Evolutionary conservation across 768 basidiomycete genomes (phyloP).

Genomic region (Paxillus rubicundulus): DNA sequence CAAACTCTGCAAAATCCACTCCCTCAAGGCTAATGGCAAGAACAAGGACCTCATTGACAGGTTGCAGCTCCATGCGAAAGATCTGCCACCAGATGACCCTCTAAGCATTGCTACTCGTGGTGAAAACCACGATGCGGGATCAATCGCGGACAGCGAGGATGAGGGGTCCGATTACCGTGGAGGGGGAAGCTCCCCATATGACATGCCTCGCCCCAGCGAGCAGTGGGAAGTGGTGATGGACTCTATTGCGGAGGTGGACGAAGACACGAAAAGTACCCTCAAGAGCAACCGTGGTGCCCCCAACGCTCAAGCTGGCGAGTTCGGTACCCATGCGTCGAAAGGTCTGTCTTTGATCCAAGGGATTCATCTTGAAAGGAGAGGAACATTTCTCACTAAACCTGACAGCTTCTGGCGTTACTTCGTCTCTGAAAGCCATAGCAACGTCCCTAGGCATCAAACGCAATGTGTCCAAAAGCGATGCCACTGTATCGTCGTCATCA

Average conservation of each 20-base stretch:
- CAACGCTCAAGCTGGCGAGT: conserved; percentile 53
- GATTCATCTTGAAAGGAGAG: background rate
- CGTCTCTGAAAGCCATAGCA: conserved; percentile 76
- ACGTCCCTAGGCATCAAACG: conserved; percentile 72
- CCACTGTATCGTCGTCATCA: conserved; percentile 28
- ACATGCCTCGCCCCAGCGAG: conserved; percentile 62
- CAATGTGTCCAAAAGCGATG: conserved; percentile 16
- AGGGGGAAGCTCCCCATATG: conserved; percentile 11
- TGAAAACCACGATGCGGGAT: conserved; percentile 38
- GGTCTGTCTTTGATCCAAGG: conserved; percentile 37
- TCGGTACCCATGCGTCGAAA: conserved; percentile 69
- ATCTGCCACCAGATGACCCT: conserved; percentile 56
- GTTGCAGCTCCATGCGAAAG: conserved; percentile 63
- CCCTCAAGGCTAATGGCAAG: conserved; percentile 78
- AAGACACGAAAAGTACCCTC: conserved; percentile 30
- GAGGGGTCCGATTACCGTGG: conserved; percentile 26
- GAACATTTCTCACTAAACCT: conserved; percentile 4
- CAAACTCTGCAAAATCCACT: conserved; percentile 81
- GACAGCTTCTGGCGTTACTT: conserved; percentile 58
- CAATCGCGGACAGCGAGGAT: conserved; percentile 31
- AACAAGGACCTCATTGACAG: conserved; percentile 69
- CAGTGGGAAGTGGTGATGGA: conserved; percentile 91
- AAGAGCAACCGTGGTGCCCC: conserved; percentile 43
- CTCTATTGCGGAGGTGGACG: conserved; percentile 66
- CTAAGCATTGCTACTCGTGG: conserved; percentile 54